A percentile compares a stretch with the other conserved stretches of the same genome.
Conservation (phyloP, 352 stramenopile genomes). For the Globisporangium abappressorium region DNA sequence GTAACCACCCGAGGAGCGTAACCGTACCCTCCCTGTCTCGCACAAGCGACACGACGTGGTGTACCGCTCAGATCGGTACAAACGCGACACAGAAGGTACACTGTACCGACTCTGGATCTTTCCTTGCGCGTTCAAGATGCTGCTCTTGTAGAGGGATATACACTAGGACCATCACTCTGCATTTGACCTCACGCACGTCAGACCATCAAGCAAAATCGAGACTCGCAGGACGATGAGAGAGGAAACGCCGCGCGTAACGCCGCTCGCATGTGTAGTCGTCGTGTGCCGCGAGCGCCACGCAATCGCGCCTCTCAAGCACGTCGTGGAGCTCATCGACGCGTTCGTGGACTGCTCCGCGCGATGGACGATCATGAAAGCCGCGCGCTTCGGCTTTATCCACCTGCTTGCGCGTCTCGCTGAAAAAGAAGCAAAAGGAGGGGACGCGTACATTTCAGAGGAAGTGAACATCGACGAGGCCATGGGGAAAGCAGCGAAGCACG, state of each 20-base stretch:
- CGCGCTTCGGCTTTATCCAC: constrained; percentile 34
- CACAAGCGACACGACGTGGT: not conserved
- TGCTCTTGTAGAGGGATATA: constrained; percentile 7
- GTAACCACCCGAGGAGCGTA: not conserved
- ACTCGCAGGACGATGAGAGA: not conserved
- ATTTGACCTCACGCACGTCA: not conserved
- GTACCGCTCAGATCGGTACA: not conserved
- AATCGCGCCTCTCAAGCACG: constrained; percentile 34
- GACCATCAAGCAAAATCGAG: not conserved
- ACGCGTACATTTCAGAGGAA: constrained; percentile 12
- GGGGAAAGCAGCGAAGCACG: constrained; percentile 33
- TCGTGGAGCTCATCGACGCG: constrained; percentile 31
- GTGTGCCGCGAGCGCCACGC: constrained; percentile 17
- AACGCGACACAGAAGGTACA: not conserved
- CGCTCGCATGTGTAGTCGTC: constrained; percentile 21
- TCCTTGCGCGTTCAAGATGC: not conserved
- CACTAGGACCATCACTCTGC: not conserved
- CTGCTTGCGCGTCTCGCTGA: constrained; percentile 34
- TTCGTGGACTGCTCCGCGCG: constrained; percentile 33
- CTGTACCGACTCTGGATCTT: constrained; percentile 5
- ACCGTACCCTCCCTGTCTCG: not conserved
- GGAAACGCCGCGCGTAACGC: not conserved
- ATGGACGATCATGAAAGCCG: constrained; percentile 42
- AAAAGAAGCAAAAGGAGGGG: constrained; percentile 12
- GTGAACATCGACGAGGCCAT: constrained; percentile 39